Evolutionary conservation across 2,329 filamentous ascomycete genomes (phyloP).

Genomic region (Drechslera avenae): DNA sequence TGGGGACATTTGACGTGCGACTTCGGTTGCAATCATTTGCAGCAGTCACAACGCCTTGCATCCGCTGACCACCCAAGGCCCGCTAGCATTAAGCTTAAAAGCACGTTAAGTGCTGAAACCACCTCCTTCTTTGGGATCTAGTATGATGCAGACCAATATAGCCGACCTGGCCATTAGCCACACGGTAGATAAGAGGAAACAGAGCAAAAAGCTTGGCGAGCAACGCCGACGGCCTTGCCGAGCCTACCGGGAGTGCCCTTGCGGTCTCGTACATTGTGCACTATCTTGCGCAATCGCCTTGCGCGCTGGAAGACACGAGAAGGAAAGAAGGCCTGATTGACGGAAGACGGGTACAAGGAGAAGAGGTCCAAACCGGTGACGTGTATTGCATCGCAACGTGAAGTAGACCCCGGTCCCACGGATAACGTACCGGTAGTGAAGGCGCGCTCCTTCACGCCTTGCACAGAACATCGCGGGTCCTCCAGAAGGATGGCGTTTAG

Average conservation of each 20-base stretch:
- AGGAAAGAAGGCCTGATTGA: background rate
- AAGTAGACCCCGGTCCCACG: background rate
- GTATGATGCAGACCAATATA: conserved; percentile 38
- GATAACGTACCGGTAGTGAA: background rate
- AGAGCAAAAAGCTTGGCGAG: background rate
- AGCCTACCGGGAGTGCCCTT: background rate
- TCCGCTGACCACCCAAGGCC: conserved; percentile 28
- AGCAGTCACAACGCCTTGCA: conserved; percentile 1
- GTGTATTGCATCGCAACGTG: background rate
- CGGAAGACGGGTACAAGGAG: background rate
- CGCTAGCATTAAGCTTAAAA: conserved; percentile 45
- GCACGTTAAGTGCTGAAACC: conserved; percentile 30
- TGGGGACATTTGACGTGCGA: background rate
- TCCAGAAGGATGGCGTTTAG: conserved; percentile 5
- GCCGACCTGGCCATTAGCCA: conserved; percentile 24
- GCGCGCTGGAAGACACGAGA: too few relatives aligned
- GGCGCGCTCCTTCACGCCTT: conserved; percentile 5
- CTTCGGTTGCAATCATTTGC: conserved; percentile 11
- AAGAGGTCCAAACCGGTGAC: background rate
- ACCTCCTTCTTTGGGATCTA: conserved; percentile 41
- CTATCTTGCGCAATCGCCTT: too few relatives aligned
- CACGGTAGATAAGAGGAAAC: conserved; percentile 37
- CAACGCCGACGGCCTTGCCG: background rate
- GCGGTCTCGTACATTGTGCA: too few relatives aligned
- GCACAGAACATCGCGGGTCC: conserved; percentile 12